Conservation (phyloP, 2,329 filamentous ascomycete species). For the Reticulascus tulasneorum region DNA sequence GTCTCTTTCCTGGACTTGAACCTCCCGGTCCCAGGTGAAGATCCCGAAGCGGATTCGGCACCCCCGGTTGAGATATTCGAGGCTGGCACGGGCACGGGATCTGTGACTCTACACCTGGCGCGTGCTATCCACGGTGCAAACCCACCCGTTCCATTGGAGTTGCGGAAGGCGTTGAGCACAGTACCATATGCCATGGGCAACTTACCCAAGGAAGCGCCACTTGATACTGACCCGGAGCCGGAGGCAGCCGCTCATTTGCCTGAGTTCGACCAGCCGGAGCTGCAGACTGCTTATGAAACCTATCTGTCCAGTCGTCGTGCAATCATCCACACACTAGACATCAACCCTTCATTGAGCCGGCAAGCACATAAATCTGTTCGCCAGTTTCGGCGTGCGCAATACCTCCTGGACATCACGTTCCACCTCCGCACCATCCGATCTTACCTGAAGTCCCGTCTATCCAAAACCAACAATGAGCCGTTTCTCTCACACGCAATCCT, state of each 20-base stretch:
- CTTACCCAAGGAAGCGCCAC: conserved; percentile 7
- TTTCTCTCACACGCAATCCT: conserved; percentile 71
- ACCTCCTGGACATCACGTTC: conserved; percentile 68
- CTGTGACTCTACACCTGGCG: conserved; percentile 70
- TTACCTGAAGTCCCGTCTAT: conserved; percentile 55
- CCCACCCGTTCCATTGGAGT: conserved; percentile 39
- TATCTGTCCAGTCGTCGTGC: conserved; percentile 56
- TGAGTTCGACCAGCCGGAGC: conserved; percentile 13
- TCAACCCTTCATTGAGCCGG: conserved; percentile 55
- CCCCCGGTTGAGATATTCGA: conserved; percentile 71
- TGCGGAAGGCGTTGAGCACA: conserved; percentile 25
- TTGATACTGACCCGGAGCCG: conserved; percentile 8
- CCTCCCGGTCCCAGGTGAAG: conserved; percentile 37
- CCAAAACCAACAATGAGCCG: conserved; percentile 37
- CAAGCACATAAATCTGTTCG: conserved; percentile 62
- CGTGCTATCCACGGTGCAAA: conserved; percentile 74
- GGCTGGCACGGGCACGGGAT: conserved; percentile 81
- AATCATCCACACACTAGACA: conserved; percentile 72
- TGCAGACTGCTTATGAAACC: conserved; percentile 32
- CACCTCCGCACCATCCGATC: conserved; percentile 62
- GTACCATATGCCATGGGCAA: conserved; percentile 10
- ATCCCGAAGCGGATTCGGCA: conserved; percentile 25
- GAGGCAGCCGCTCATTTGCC: conserved; percentile 11
- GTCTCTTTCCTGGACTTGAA: conserved; percentile 74
- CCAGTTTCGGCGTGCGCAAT: conserved; percentile 66